Evolutionary conservation across 1,139 yeast species (phyloP), one percentile per base, ranked within the genome.

Genomic region (Pichia sp.): DNA sequence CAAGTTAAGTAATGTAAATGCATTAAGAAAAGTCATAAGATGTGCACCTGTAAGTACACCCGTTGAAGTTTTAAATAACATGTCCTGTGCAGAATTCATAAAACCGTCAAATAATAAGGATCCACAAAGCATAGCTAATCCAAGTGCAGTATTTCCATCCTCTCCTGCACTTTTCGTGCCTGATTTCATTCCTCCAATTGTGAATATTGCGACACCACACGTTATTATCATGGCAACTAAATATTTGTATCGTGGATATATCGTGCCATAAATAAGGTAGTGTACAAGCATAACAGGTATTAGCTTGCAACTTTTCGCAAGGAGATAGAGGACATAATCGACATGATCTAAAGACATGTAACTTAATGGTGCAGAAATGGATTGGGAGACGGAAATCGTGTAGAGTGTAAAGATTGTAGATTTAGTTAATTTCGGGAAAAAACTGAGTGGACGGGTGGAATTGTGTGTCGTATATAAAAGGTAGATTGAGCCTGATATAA

Each of bases 51-150:
- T 75, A 34, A 63, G 55, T 30, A 59, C 61, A 40, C 41, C 39
- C 8, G 35, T 34, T 11, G 46, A 21, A 10, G 18, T 38, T 46
- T 73, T 75, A 55, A 91, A 83, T 59, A 91, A 65, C 42, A 82
- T 79, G 61, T 91, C 98, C 60, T 91, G 98, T 0, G 95, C 82
- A 5, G 96, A 85, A 62, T 89, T 91, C 24, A 95, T 88, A 46
- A 89, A 66, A 0, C 98, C 98, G 59, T 91, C 98, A 31, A 91
- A 68, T 14, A 91, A 60, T 64, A 91, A 72, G 32, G 93, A 84
- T 1, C 68, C 63, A 0, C 68, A 55, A 33, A 91, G 68, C 41
- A 82, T 74, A 0, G 62, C 51, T 52, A 85, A 61, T 0, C 98
- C 98, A 1, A 66, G 41, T 1, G 71, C 53, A 19, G 66, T 61